Evolutionary conservation across 805 yeast species (phyloP).

Genomic region (Schizosaccharomyces lindneri): DNA sequence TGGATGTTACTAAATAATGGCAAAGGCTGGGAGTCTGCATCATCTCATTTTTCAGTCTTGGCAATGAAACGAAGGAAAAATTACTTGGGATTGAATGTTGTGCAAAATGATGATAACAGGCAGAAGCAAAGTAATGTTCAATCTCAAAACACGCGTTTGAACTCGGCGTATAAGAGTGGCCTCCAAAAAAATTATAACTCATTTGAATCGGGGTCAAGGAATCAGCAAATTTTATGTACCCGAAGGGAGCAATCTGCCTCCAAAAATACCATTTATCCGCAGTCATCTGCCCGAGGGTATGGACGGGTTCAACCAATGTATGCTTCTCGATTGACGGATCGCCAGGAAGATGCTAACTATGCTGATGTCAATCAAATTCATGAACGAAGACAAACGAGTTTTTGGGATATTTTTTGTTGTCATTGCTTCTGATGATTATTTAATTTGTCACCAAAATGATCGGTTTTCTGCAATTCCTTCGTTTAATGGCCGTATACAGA

Average conservation of each 20-base stretch:
- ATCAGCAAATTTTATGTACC: not conserved
- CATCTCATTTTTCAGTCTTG: constrained; percentile 6
- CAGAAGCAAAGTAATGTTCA: not conserved
- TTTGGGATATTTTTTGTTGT: not conserved
- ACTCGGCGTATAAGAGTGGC: not conserved
- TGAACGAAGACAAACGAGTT: not conserved
- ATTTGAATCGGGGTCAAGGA: not conserved
- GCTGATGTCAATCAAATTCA: not conserved
- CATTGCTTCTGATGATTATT: not conserved
- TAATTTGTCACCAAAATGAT: too few relatives aligned
- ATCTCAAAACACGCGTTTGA: not conserved
- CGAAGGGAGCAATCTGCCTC: not conserved
- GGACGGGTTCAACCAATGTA: not conserved
- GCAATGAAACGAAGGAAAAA: not conserved
- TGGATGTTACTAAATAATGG: constrained; percentile 95
- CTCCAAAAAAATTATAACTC: not conserved
- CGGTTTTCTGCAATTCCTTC: too few relatives aligned
- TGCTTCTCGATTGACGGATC: not conserved
- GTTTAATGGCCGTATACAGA: too few relatives aligned
- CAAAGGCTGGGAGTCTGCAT: constrained; percentile 75
- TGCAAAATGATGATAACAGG: not conserved
- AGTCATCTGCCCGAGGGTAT: not conserved
- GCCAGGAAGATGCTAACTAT: not conserved
- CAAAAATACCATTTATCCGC: not conserved
- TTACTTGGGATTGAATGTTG: not conserved